These are phyloP conservation scores for Citrus unshiu DNA, from an alignment of 345 rosid species.

Conservation along the genomic window DNA sequence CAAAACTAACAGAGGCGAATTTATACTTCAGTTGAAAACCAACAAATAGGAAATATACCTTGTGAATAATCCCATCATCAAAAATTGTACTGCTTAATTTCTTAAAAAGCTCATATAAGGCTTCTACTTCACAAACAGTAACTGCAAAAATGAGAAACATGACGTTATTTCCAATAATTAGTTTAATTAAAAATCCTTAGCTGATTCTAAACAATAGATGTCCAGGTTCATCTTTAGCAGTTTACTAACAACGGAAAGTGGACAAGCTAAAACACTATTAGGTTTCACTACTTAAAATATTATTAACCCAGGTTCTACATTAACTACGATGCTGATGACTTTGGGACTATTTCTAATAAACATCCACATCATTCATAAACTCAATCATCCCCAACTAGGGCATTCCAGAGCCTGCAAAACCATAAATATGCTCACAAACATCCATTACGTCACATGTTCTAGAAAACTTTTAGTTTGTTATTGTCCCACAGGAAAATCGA, in stretches of 20 bases:
- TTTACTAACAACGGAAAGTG: not conserved
- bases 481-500: not conserved
- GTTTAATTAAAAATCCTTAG: not conserved
- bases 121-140: conserved; percentile 72
- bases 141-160: conserved; percentile 40
- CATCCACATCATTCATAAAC: not conserved
- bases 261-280: not conserved
- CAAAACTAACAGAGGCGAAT: not conserved
- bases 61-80: conserved; percentile 85
- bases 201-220: not conserved
- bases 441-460: not conserved
- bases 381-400: not conserved
- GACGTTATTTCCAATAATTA: not conserved
- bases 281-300: not conserved
- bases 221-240: not conserved
- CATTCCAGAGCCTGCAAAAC: not conserved
- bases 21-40: not conserved
- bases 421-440: not conserved
- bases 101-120: conserved; percentile 73
- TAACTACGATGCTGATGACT: not conserved
- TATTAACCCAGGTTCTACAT: not conserved
- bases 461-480: not conserved
- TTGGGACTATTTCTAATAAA: not conserved
- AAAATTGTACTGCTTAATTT: conserved; percentile 83
- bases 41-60: conserved; percentile 41